Evolutionary conservation across 306 rosid genomes (phyloP).

Genomic region (Albizia julibrissin): DNA sequence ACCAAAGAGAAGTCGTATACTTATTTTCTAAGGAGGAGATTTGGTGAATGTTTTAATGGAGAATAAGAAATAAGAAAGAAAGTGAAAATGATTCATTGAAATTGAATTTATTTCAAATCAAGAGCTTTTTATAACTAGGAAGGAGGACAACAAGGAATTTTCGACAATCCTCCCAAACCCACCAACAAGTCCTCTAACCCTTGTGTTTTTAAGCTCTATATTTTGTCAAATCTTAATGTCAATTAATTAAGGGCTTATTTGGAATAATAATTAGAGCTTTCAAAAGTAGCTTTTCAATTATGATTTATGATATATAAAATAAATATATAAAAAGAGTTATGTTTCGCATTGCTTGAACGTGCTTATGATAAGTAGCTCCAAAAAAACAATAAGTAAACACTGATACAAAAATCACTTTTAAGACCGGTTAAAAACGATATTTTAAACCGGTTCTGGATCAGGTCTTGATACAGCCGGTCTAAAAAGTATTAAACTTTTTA

Average conservation of each 20-base stretch:
- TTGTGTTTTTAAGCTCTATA: not conserved
- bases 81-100: not conserved
- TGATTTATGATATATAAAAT: too few species aligned
- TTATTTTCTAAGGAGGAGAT: not conserved
- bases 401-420: too few species aligned
- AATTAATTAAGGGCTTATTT: not conserved
- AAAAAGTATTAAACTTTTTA: too few species aligned
- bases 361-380: too few species aligned
- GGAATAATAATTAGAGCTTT: too few species aligned
- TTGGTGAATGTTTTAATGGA: not conserved
- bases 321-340: too few species aligned
- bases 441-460: too few species aligned
- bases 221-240: not conserved
- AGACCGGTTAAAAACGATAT: too few species aligned
- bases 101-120: not conserved
- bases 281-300: too few species aligned
- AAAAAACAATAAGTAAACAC: too few species aligned
- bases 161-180: not conserved
- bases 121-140: not conserved
- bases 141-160: not conserved
- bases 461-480: too few species aligned
- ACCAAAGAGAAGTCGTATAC: not conserved
- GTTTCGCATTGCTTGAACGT: too few species aligned
- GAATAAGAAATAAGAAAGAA: not conserved
- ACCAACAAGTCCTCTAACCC: not conserved